These are phyloP conservation scores for Tulasnella sp. DNA, from an alignment of 768 basidiomycete genomes.

Conservation along the genomic window DNA sequence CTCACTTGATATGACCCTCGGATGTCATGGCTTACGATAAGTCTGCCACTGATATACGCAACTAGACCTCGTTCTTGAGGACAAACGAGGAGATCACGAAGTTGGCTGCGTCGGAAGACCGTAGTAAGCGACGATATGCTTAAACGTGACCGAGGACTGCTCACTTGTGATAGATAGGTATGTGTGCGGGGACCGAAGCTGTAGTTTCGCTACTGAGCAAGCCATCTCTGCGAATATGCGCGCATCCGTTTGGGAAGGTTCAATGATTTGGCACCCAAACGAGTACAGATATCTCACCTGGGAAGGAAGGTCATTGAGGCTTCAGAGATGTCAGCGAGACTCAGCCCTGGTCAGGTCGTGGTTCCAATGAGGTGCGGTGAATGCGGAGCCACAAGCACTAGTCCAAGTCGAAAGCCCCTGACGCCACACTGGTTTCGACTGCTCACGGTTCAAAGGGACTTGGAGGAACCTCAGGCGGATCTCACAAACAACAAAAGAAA, in stretches of 20 bases:
- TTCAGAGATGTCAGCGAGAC: not conserved
- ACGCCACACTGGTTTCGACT: not conserved
- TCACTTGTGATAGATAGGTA: constrained; percentile 20
- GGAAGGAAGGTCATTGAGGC: not conserved
- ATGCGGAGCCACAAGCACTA: not conserved
- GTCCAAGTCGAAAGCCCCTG: constrained; percentile 7
- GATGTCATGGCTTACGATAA: constrained; percentile 16
- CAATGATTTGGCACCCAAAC: not conserved
- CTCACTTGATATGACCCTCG: not conserved
- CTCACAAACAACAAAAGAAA: not conserved
- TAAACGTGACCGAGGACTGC: not conserved
- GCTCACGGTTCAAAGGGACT: not conserved
- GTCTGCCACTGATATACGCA: constrained; percentile 20
- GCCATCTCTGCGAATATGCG: not conserved
- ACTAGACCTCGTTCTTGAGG: constrained; percentile 25
- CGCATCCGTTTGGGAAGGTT: not conserved
- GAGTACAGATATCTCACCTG: not conserved
- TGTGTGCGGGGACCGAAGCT: constrained; percentile 6
- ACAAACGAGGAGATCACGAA: constrained; percentile 27
- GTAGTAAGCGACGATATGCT: not conserved
- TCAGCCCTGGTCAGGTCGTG: not conserved
- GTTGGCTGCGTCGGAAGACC: constrained; percentile 8
- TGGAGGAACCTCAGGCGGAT: not conserved
- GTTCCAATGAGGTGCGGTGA: not conserved
- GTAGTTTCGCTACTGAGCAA: constrained; percentile 14